Conservation (phyloP, 2,329 filamentous ascomycete genomes). For the Dendryphion nanum region DNA sequence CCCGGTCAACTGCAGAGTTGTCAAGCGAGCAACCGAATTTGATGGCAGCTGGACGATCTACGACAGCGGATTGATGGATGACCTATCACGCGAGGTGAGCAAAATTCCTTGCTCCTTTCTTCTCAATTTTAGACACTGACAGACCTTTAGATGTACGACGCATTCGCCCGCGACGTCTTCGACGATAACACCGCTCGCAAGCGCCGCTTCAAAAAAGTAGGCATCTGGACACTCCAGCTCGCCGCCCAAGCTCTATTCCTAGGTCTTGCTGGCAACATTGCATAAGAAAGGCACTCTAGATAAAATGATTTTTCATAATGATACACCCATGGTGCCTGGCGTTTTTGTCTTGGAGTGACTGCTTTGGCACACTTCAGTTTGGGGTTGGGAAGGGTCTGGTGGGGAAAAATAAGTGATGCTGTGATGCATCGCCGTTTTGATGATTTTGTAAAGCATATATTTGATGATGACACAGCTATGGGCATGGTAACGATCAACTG, state of each 20-base stretch:
- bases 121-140: slow-evolving; percentile 1
- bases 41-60: slow-evolving; percentile 94
- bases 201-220: slow-evolving; percentile 87
- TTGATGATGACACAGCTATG: too few species aligned
- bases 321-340: too few species aligned
- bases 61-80: slow-evolving; percentile 91
- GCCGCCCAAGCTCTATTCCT: slow-evolving; percentile 92
- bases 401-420: too few species aligned
- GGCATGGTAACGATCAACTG: too few species aligned
- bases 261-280: slow-evolving; percentile 83
- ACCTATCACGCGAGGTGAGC: slow-evolving; percentile 75
- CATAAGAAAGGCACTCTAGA: too few species aligned
- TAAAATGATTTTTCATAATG: too few species aligned
- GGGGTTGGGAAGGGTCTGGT: too few species aligned
- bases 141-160: slow-evolving; percentile 71
- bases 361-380: too few species aligned
- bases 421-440: too few species aligned
- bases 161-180: slow-evolving; percentile 87
- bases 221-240: slow-evolving; percentile 91
- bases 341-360: too few species aligned
- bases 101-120: slow-evolving; percentile 1
- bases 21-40: slow-evolving; percentile 86
- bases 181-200: slow-evolving; percentile 86
- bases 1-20: slow-evolving; percentile 88
- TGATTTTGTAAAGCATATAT: too few species aligned